Evolutionary conservation across 805 yeast genomes (phyloP).

Genomic region (Scheffersomyces amazonensis): DNA sequence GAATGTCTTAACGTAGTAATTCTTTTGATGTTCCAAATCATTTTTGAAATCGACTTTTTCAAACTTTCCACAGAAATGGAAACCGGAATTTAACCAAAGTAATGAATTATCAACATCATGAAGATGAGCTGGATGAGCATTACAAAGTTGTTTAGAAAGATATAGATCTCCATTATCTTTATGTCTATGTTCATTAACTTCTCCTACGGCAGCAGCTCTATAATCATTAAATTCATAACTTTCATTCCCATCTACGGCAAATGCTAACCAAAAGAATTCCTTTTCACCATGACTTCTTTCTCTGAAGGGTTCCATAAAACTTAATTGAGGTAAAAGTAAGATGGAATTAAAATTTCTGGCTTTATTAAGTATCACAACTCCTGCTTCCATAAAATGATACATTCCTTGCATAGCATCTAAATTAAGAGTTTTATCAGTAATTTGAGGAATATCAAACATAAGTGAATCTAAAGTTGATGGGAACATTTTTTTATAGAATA

Average conservation of each 20-base stretch:
- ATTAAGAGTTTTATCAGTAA: constrained; percentile 23
- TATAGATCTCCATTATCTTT: constrained; percentile 11
- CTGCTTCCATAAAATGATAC: constrained; percentile 39
- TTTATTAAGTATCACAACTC: constrained; percentile 41
- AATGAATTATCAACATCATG: constrained; percentile 23
- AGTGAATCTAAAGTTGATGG: constrained; percentile 30
- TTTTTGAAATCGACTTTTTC: constrained; percentile 26
- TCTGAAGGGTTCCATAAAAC: constrained; percentile 23
- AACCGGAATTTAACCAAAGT: constrained; percentile 42
- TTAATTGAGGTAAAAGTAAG: constrained; percentile 24
- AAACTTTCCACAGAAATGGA: constrained; percentile 31
- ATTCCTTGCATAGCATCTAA: constrained; percentile 35
- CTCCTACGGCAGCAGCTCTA: constrained; percentile 22
- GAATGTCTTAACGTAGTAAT: background rate
- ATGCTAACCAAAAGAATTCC: constrained; percentile 27
- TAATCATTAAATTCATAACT: constrained; percentile 19
- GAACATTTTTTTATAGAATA: constrained; percentile 43
- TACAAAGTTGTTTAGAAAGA: constrained; percentile 26
- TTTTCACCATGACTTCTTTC: constrained; percentile 22
- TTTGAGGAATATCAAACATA: constrained; percentile 23
- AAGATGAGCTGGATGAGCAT: constrained; percentile 42
- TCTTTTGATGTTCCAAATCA: constrained; percentile 11
- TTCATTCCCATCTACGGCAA: constrained; percentile 23
- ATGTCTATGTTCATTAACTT: constrained; percentile 24
- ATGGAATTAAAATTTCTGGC: constrained; percentile 47